Evolutionary conservation across 768 basidiomycete species (phyloP), one percentile per base, ranked within the genome.

Genomic region (Gloeostereum incarnatum): DNA sequence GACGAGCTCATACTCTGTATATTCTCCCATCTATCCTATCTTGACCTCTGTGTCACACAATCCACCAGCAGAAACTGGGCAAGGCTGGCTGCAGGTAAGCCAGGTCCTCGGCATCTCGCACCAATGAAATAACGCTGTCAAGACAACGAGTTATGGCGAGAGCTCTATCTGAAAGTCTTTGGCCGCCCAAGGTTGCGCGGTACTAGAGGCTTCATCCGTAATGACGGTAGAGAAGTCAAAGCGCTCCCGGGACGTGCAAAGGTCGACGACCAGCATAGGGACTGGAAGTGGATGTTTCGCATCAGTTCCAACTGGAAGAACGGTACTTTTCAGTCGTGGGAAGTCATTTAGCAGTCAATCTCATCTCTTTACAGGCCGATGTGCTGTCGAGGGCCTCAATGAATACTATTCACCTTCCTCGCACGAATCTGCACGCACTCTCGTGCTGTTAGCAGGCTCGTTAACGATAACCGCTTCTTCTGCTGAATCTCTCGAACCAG

Each of bases 261-360:
- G 42, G 49, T 50, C 21, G 59, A 63, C 14, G 51, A 59, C 14
- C 53, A 57, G 21, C 41, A 58, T 32, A 73, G 68, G 51, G 76
- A 85, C 51, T 89, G 85, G 85, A 87, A 84, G 56, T 82, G 75
- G 73, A 86, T 88, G 84, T 88, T 86, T 56, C 71, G 82, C 39
- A 81, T 87, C 45, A 85, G 81, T 48, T 76, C 76, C 11, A 88
- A 88, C 47, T 89, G 86, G 86, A 71, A 71, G 54, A 81, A 61
- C 58, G 86, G 86, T 87, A 49, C 23, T 23, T 40, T 23, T 7
- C 32, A n/a, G 38, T 47, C 44, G 38, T 37, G 17, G 19, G 25
- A 14, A n/a, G 21, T 35, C 21, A 25, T 13, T 26, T 31, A 36
- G 22, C n/a, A 43, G 53, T 39, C 48, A 40, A 51, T 34, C 43